Conservation (phyloP, 2,329 filamentous ascomycete species). For the Neopestalotiopsis sp. region DNA sequence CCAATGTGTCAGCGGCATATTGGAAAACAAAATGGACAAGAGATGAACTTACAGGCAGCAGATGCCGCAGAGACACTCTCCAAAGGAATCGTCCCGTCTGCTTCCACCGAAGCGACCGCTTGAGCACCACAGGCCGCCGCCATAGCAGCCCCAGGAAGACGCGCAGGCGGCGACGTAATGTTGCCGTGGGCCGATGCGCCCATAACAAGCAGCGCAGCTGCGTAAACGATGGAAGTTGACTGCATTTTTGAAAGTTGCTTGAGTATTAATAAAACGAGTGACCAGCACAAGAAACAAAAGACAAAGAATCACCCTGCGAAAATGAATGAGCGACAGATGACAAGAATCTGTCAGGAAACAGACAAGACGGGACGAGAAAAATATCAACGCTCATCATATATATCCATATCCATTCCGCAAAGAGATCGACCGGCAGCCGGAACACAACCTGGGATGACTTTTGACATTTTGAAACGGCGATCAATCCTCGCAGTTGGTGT, state of each 20-base stretch:
- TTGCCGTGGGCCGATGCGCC: conserved; percentile 49
- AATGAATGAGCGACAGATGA: background rate
- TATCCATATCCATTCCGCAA: background rate
- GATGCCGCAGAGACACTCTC: conserved; percentile 33
- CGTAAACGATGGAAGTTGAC: conserved; percentile 17
- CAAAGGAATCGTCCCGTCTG: conserved; percentile 44
- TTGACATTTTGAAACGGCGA: background rate
- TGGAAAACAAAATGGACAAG: too few relatives aligned
- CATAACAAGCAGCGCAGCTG: conserved; percentile 28
- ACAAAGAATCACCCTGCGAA: background rate
- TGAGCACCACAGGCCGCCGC: conserved; percentile 47
- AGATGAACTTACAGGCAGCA: conserved; percentile 30
- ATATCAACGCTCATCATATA: background rate
- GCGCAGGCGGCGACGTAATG: conserved; percentile 47
- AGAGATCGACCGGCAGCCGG: background rate
- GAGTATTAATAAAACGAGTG: conserved; percentile 2
- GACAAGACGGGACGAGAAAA: background rate
- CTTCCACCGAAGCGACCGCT: conserved; percentile 31
- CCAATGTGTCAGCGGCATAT: background rate
- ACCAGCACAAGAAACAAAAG: conserved; percentile 12
- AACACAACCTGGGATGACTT: background rate
- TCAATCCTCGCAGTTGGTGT: background rate
- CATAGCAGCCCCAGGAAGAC: conserved; percentile 49
- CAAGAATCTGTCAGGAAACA: background rate
- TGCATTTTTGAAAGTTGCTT: background rate